Percentiles rank a stretch among this genome's conserved stretches.
These are phyloP conservation scores for Isoetes engelmannii DNA, from an alignment of 83 land plant species.

Conservation along the genomic window DNA sequence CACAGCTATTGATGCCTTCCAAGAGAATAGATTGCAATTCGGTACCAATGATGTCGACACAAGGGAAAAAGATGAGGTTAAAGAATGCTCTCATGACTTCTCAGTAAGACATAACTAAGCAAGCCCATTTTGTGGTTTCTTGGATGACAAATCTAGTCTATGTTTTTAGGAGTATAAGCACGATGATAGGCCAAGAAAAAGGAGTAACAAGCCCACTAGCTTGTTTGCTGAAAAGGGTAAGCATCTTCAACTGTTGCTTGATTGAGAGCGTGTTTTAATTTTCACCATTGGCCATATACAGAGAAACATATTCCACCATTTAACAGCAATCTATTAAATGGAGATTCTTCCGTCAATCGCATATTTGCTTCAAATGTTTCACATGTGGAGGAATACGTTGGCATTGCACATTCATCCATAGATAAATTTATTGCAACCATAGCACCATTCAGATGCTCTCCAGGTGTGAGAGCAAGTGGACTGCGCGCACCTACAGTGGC, in stretches of 20 bases:
- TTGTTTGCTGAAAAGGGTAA: conserved; percentile 19
- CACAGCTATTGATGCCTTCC: background rate
- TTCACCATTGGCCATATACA: background rate
- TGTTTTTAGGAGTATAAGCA: background rate
- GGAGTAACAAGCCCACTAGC: background rate
- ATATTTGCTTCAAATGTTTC: conserved; percentile 21
- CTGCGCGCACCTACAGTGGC: conserved; percentile 10
- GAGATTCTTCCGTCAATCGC: background rate
- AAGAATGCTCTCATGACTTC: conserved; percentile 4
- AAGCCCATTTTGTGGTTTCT: no score
- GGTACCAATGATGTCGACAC: background rate
- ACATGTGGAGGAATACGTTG: conserved; percentile 23
- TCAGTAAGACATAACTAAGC: background rate
- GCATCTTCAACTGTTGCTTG: conserved; percentile 3
- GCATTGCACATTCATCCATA: conserved; percentile 30
- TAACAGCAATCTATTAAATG: conserved; percentile 22
- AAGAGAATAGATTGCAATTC: background rate
- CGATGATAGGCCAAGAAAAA: background rate
- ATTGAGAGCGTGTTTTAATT: conserved; percentile 23
- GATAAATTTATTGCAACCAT: conserved; percentile 23
- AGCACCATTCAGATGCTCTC: conserved; percentile 22
- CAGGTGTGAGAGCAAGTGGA: conserved; percentile 29
- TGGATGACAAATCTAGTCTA: no score
- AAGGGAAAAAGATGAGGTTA: background rate
- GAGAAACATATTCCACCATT: conserved; percentile 22